These are phyloP conservation scores for Adiantum capillusveneris DNA, from an alignment of 75 land plant genomes.

Conservation along the genomic window DNA sequence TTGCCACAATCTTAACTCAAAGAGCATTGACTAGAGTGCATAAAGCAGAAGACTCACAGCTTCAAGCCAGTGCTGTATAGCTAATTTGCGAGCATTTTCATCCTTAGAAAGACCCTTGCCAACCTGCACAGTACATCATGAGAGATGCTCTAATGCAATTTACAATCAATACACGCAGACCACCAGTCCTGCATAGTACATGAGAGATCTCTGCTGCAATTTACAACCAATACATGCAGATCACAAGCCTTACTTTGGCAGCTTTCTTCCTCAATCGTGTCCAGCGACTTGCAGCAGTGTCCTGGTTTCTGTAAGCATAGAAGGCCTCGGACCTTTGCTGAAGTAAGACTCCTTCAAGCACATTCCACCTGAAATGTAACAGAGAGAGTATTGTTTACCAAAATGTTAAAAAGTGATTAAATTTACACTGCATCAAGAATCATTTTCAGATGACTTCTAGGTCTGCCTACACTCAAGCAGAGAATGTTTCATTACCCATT, in stretches of 20 bases:
- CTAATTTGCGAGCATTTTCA: conserved; percentile 81
- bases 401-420: too few species aligned
- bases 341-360: conserved; percentile 59
- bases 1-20: too few species aligned
- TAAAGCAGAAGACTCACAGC: conserved; percentile 76
- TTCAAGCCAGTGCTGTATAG: conserved; percentile 96
- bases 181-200: conserved; percentile 31
- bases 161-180: too few species aligned
- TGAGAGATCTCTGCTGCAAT: background rate
- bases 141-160: background rate
- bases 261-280: conserved; percentile 55
- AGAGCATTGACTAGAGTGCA: too few species aligned
- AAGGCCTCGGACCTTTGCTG: conserved; percentile 50
- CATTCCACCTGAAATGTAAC: conserved; percentile 94
- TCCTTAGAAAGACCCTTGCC: conserved; percentile 88
- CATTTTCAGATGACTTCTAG: too few species aligned
- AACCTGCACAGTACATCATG: conserved; percentile 41
- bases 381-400: too few species aligned
- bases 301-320: conserved; percentile 41
- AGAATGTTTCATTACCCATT: too few species aligned
- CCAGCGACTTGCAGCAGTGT: conserved; percentile 61
- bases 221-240: background rate
- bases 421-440: too few species aligned
- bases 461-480: too few species aligned
- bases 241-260: conserved; percentile 37